These are phyloP conservation scores for Lactifluus hygrophoroides DNA, from an alignment of 768 basidiomycete species.

Conservation along the genomic window DNA sequence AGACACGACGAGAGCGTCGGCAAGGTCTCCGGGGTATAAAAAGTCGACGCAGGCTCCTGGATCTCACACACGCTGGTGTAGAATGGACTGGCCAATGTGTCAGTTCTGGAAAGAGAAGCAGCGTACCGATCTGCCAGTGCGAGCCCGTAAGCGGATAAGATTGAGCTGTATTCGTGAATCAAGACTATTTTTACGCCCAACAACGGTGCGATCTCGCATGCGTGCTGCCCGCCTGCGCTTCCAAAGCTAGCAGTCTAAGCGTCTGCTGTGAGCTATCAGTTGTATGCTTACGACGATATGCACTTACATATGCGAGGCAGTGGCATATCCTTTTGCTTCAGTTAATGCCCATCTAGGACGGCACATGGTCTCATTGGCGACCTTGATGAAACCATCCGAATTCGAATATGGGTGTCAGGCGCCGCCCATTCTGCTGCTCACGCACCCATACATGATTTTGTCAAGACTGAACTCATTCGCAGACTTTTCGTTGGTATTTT, in stretches of 20 bases:
- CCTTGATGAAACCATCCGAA: constrained; percentile 74
- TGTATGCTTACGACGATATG: too few species aligned
- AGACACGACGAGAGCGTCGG: constrained; percentile 51
- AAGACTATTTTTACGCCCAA: constrained; percentile 84
- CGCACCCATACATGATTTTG: constrained; percentile 83
- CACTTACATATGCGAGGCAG: constrained; percentile 58
- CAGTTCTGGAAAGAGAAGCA: neutral
- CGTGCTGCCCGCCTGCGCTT: constrained; percentile 87
- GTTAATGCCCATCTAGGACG: constrained; percentile 87
- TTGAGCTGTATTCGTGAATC: constrained; percentile 87
- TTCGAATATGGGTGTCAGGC: neutral
- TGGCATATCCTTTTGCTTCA: constrained; percentile 81
- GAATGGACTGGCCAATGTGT: neutral
- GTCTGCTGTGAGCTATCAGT: neutral
- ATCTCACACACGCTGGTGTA: constrained; percentile 62
- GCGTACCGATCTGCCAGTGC: constrained; percentile 71
- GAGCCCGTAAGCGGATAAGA: constrained; percentile 91
- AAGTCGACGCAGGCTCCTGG: constrained; percentile 83
- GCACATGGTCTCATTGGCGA: constrained; percentile 96
- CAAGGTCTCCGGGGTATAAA: constrained; percentile 56
- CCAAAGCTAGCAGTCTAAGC: constrained; percentile 72
- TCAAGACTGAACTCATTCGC: constrained; percentile 55
- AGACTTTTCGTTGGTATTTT: constrained; percentile 54
- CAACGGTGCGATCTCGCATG: constrained; percentile 82
- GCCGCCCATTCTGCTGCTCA: constrained; percentile 37